Percentiles rank a stretch among this genome's conserved stretches.
Conservation (phyloP, 257 asterid species). For the Petunia axillaris region DNA sequence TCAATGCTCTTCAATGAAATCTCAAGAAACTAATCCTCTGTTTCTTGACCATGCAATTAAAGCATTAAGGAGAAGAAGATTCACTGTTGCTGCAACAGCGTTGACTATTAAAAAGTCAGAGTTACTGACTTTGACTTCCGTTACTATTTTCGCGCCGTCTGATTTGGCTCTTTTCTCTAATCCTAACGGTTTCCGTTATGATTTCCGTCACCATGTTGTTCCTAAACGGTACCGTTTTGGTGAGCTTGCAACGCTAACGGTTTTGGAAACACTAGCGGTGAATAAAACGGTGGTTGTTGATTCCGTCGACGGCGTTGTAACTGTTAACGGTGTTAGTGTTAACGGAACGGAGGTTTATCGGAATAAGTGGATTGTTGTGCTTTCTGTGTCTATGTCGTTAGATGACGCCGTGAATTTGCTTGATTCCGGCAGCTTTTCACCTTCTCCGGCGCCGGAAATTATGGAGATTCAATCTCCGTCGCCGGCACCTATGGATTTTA, state of each 20-base stretch:
- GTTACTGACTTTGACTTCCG: slow-evolving; percentile 46
- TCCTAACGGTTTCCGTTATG: slow-evolving; percentile 52
- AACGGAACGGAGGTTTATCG: slow-evolving; percentile 58
- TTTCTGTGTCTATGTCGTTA: slow-evolving; percentile 50
- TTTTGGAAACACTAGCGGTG: slow-evolving; percentile 33
- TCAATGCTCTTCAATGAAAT: slow-evolving; percentile 42
- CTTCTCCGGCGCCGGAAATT: slow-evolving; percentile 12
- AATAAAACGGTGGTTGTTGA: background rate
- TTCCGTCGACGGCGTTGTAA: slow-evolving; percentile 42
- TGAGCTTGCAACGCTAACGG: slow-evolving; percentile 32
- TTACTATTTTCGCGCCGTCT: slow-evolving; percentile 66
- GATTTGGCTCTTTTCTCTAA: slow-evolving; percentile 50
- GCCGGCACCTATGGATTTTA: slow-evolving; percentile 1
- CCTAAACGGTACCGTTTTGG: slow-evolving; percentile 51
- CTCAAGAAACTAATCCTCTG: slow-evolving; percentile 35
- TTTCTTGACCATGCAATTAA: slow-evolving; percentile 61
- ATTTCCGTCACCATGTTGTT: slow-evolving; percentile 64
- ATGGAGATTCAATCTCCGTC: slow-evolving; percentile 23
- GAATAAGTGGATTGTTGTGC: slow-evolving; percentile 65
- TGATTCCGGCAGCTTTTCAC: slow-evolving; percentile 17
- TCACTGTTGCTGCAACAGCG: slow-evolving; percentile 61
- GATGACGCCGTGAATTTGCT: slow-evolving; percentile 44
- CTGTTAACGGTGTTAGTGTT: slow-evolving; percentile 51
- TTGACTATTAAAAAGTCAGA: slow-evolving; percentile 48
- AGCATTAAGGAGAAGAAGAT: slow-evolving; percentile 57